Base-by-base conservation (phyloP, 345 rosid species). In the Lepidium africanum region DNA sequence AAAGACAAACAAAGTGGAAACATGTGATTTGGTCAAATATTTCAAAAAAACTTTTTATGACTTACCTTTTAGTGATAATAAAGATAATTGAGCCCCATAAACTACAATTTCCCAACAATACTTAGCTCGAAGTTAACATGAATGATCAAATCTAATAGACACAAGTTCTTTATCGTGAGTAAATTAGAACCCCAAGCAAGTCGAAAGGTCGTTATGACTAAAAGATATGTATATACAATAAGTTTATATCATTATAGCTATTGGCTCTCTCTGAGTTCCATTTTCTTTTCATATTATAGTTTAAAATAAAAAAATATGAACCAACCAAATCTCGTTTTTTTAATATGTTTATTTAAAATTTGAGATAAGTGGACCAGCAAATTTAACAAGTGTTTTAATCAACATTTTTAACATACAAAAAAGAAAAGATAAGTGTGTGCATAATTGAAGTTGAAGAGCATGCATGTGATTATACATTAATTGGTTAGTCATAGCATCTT, bases 401-500 rank as follows among this genome's bases (percentile, higher is more conserved):
- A 30, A 65, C 66, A 57, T 72, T 57, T 30, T 19, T 40, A 57
- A 43, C 67, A 40, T 40, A 59, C 51, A 40, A 72, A 58, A 63
- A 15, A 19, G 7, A 58, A 50, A 4, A 73, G 52, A 13, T 35
- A 67, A 59, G 77, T 59, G 72, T 49, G 25, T n/a, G 47, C 52
- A 65, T 73, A 19, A 65, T 72, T 64, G 71, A 63, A 47, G 49
- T 38, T 30, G 51, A 64, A 72, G 52, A 21, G 71, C 33, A 48
- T 57, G 77, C 78, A 74, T 61, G 78, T 74, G 78, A 60, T 53
- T 68, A 74, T 45, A 54, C 32, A 74, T 64, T 74, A 60, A 74
- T 74, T 74, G 78, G 78, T 74, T 67, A 67, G 74, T 27, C 13
- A 19, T 74, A 68, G 78, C 78, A 74, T 74, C 78, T 74, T 74